Percentiles rank a stretch among this genome's conserved stretches.
Evolutionary conservation across 192 early-diverging fungal species (phyloP).

Genomic region (Coemansia sp.): DNA sequence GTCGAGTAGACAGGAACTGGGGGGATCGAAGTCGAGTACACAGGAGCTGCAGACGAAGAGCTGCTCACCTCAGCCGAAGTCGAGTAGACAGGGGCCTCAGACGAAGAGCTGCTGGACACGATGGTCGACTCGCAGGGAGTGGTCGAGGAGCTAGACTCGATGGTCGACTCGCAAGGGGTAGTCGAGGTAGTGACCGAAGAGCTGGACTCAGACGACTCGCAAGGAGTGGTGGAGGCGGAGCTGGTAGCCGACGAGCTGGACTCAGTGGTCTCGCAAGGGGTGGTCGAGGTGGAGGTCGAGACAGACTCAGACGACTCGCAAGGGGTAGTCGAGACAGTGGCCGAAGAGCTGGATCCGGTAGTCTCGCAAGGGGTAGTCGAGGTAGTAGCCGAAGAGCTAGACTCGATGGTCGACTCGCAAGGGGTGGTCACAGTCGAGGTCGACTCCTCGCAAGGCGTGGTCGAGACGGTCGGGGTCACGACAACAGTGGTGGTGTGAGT

Average conservation of each 20-base stretch:
- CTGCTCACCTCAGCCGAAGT: background rate
- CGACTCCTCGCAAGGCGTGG: conserved; percentile 17
- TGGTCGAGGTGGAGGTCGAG: background rate
- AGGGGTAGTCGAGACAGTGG: background rate
- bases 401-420: background rate
- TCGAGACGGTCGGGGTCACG: conserved; percentile 11
- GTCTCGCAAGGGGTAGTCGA: background rate
- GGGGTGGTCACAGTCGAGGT: conserved; percentile 3
- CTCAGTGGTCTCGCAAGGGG: conserved; percentile 9
- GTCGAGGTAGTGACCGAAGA: background rate
- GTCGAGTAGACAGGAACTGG: background rate
- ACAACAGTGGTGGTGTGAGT: conserved; percentile 13
- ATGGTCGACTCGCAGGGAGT: conserved; percentile 7
- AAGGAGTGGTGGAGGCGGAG: background rate
- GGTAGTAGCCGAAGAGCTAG: background rate
- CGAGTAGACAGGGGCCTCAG: background rate
- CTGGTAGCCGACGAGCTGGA: background rate
- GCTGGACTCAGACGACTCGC: conserved; percentile 20
- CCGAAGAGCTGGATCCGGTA: conserved; percentile 8
- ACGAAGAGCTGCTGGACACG: conserved; percentile 8
- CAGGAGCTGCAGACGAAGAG: no score
- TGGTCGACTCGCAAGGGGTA: conserved; percentile 8
- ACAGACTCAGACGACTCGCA: background rate
- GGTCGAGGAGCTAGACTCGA: conserved; percentile 7
- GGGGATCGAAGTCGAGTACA: background rate